Percentiles rank a stretch among this genome's conserved stretches.
These are phyloP conservation scores for Petunia secreta DNA, from an alignment of 257 asterid genomes.

Conservation along the genomic window DNA sequence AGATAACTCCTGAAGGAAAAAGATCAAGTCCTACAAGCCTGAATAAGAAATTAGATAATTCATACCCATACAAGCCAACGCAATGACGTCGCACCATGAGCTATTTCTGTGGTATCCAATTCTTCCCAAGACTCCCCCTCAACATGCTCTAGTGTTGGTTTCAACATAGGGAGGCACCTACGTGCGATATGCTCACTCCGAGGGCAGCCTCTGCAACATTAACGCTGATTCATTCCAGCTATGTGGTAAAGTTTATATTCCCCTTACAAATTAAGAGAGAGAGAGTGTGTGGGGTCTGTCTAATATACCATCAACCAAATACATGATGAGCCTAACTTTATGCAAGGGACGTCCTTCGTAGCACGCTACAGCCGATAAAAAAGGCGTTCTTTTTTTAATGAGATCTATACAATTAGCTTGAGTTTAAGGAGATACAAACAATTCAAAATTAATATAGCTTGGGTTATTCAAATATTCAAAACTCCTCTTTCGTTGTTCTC, in stretches of 20 bases:
- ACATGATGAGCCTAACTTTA: neutral
- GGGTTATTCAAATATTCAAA: neutral
- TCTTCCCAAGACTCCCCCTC: slow-evolving; percentile 99
- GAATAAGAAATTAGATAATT: neutral
- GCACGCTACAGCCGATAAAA: neutral
- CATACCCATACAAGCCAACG: slow-evolving; percentile 98
- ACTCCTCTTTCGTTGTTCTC: neutral
- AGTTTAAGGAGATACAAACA: neutral
- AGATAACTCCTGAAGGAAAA: neutral
- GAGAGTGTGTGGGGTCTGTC: neutral
- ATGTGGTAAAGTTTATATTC: slow-evolving; percentile 25
- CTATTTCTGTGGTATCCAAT: slow-evolving; percentile 63
- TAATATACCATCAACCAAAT: neutral
- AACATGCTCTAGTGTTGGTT: slow-evolving; percentile 59
- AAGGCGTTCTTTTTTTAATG: too few species aligned
- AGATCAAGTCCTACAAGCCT: slow-evolving; percentile 5
- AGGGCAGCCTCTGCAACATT: slow-evolving; percentile 92
- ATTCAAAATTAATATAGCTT: neutral
- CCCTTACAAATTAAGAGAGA: neutral
- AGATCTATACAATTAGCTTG: too few species aligned
- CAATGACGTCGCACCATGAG: slow-evolving; percentile 67
- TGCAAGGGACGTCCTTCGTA: neutral
- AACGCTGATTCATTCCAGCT: slow-evolving; percentile 65
- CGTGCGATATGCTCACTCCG: slow-evolving; percentile 72
- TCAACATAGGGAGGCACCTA: slow-evolving; percentile 63